Base-by-base conservation (phyloP, 140 eudicot species). In the Anethum foeniculum region DNA sequence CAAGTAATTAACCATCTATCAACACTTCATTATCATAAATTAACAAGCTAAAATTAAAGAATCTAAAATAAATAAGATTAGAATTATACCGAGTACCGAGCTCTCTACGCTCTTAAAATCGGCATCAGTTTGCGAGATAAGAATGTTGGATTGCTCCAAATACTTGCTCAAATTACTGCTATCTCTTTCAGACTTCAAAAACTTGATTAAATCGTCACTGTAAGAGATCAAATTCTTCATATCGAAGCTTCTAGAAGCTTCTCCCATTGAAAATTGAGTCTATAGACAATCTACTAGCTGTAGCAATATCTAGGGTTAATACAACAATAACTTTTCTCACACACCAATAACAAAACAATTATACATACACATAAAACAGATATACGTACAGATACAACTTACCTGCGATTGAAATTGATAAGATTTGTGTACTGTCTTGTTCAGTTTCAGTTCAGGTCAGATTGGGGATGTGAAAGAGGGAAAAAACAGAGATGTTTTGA, bases 181-280 rank as follows among this genome's bases (percentile, higher is more conserved):
- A 76, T 86, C 86, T 80, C 80, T 86, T 48, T 86, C 87, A 36
- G 58, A 78, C 25, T 81, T 77, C 43, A 88, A 69, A 6, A 80
- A 36, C 23, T 78, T 54, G 21, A 88, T 62, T 10, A 88, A 77
- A 46, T 82, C 85, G 77, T 84, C 84, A 25, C 89, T 72, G 86
- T 58, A 83, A 13, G 79, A 34, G 5, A 85, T 65, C 47, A 88
- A 75, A 81, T 83, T 77, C 69, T 88, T 85, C 77, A 86, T 71
- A 23, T 88, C 86, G 41, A 82, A 48, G 18, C 56, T 58, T 65
- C 68, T 51, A 4, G 87, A 44, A n/a, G 44, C 36, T 5, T 85
- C 89, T 12, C 76, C 91, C 89, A 85, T 85, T 49, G 52, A 60
- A 13, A 68, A 28, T 16, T 28, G 4, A 15, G 9, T 68, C 73